Evolutionary conservation across 257 asterid species (phyloP), one percentile per base, ranked within the genome.

Genomic region (Solanum peruvianum): DNA sequence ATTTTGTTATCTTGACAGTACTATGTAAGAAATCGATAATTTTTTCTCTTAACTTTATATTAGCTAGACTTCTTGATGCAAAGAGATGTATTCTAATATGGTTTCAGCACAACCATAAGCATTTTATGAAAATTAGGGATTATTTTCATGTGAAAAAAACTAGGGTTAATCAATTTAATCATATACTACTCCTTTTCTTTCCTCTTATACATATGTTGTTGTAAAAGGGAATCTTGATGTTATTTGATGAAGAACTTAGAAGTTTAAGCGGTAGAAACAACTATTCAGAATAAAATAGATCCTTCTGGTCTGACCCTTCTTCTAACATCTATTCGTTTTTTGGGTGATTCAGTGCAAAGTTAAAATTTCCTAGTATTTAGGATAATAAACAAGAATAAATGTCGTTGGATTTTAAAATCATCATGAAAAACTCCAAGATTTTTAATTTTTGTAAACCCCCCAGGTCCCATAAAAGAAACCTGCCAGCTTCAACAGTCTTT

Each of bases 191-290:
- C 45, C 18, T 21, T 72, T 25, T 16, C 20, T 71, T 71, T 10
- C 41, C 60, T 76, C 60, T 41, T 41, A n/a, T 13, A 13, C 6
- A 41, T 23, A 37, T n/a, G n/a, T 77, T 23, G 56, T 75, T 75
- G 44, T 25, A 60, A 23, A 60, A 9, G 5, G 25, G 13, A 10
- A 60, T 3, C 25, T 60, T 60, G 0, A 20, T 58, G 27, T 21
- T 12, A 1, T 21, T 1, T 60, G 3, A 8, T 9, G 1, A 60
- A 13, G 67, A 58, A 21, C 6, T 9, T 21, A 21, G 6, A 23
- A 21, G 5, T 60, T 58, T 60, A 1, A 49, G 60, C 9, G 0
- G 1, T 15, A 8, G 2, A 6, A 21, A 0, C 0, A 10, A 60
- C 67, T 21, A 60, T 21, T 1, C 6, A 52, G 18, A 9, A 60